These are phyloP conservation scores for Fomitiporia mediterranea DNA, from an alignment of 1,284 basidiomycete species.

Conservation along the genomic window DNA sequence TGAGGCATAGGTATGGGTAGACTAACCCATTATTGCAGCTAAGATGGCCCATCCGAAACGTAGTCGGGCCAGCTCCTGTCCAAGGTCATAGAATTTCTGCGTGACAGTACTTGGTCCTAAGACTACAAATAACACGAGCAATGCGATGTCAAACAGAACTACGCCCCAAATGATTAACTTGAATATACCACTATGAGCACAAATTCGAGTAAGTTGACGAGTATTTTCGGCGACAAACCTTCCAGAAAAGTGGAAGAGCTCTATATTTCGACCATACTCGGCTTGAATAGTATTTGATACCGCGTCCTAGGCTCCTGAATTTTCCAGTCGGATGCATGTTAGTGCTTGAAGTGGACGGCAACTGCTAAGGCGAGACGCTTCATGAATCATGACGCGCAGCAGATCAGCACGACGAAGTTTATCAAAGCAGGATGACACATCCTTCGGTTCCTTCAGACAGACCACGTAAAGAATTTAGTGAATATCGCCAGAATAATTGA, in stretches of 20 bases:
- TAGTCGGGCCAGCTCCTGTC: conserved; percentile 55
- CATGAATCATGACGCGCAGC: too few relatives aligned
- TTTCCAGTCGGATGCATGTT: not conserved
- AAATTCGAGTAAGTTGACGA: not conserved
- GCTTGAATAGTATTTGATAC: not conserved
- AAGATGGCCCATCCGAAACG: conserved; percentile 62
- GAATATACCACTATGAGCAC: conserved; percentile 12
- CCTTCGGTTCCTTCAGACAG: too few relatives aligned
- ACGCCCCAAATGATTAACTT: conserved; percentile 42
- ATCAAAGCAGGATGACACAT: too few relatives aligned
- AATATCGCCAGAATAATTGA: too few relatives aligned
- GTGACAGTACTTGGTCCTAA: conserved; percentile 61
- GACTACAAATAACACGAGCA: conserved; percentile 43
- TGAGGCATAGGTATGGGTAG: conserved; percentile 7
- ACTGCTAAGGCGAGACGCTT: too few relatives aligned
- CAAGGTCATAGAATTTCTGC: conserved; percentile 66
- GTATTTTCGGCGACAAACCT: conserved; percentile 39
- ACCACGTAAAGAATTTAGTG: too few relatives aligned
- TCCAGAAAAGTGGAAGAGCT: conserved; percentile 43
- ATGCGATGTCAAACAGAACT: conserved; percentile 39
- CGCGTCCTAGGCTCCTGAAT: not conserved
- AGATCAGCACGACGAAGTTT: too few relatives aligned
- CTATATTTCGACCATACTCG: conserved; percentile 34
- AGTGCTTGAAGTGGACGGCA: too few relatives aligned
- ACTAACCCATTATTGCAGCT: conserved; percentile 46